Evolutionary conservation across 805 yeast genomes (phyloP).

Genomic region (Candida ortonii): DNA sequence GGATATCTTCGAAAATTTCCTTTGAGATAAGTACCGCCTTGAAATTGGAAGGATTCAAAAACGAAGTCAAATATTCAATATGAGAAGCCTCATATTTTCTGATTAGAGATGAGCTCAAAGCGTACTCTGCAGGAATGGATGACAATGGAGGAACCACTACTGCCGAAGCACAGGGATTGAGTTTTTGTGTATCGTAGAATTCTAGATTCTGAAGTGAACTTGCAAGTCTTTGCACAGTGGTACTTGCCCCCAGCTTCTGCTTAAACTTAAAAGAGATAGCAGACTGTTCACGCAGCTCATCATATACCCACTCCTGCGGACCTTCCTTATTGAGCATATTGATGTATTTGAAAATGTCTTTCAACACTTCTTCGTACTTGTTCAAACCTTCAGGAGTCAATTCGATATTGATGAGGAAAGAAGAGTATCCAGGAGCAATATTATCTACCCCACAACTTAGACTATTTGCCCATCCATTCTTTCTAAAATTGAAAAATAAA

Average conservation of each 20-base stretch:
- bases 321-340: constrained; percentile 52
- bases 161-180: constrained; percentile 12
- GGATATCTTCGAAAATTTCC: constrained; percentile 45
- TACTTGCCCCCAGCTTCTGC: constrained; percentile 71
- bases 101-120: constrained; percentile 55
- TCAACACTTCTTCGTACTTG: constrained; percentile 59
- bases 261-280: constrained; percentile 71
- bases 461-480: constrained; percentile 74
- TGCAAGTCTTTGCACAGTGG: constrained; percentile 58
- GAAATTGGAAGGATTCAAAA: constrained; percentile 57
- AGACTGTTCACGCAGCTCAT: constrained; percentile 71
- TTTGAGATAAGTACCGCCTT: constrained; percentile 54
- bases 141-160: constrained; percentile 11
- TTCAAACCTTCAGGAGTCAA: constrained; percentile 70
- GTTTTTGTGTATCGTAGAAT: constrained; percentile 23
- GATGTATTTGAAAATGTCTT: constrained; percentile 68
- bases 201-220: constrained; percentile 26
- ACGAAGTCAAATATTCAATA: constrained; percentile 47
- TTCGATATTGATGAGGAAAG: constrained; percentile 69
- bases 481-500: constrained; percentile 64
- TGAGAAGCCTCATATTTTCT: constrained; percentile 56
- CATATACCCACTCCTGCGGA: constrained; percentile 76
- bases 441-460: constrained; percentile 71
- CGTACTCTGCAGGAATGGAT: constrained; percentile 58
- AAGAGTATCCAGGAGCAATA: constrained; percentile 63